Base-by-base conservation (phyloP, 257 asterid species). In the Mentha longifolia region DNA sequence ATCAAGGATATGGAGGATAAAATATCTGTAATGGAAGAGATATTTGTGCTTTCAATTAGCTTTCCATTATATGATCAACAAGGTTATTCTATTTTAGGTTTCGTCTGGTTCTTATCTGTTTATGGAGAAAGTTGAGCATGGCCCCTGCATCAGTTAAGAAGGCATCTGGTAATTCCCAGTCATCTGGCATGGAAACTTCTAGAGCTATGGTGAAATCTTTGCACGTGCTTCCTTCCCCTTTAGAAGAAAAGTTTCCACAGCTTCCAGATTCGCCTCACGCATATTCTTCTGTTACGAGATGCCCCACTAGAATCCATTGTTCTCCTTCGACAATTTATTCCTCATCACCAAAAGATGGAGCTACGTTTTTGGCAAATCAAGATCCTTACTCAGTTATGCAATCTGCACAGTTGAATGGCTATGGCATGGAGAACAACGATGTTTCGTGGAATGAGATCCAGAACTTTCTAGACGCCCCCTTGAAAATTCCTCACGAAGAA, bases 121-220 rank as follows among this genome's bases (percentile, higher is more conserved):
- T 79, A 77, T 83, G 90, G 84, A 51, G 63, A 61, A 67, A 67
- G 12, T 74, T 76, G 81, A 83, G 81, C 19, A 83, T 80, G 67
- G 73, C 75, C 42, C 86, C 84, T 52, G 66, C 85, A 65, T 74
- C 81, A 61, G 79, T 70, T 52, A 70, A 72, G 74, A 82, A 62
- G 58, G 80, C 84, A 72, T 72, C 77, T 45, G 49, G 70, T 70
- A 83, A 80, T 70, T 46, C 75, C 35, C 75, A 77, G 39, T 62
- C 77, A 35, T 67, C 69, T 75, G 74, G 74, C 77, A 79, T 82
- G 85, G 87, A 83, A 70, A 81, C 78, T 68, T 81, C 90, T 42
- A 41, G 42, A 74, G 65, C 81, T 51, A 54, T 75, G 80, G 64
- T 80, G 9, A 61, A 82, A 30, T 67, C 88, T 71, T 41, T 85